Evolutionary conservation across 176 grass and related monocot species (phyloP).

Genomic region (Avena atlantica): DNA sequence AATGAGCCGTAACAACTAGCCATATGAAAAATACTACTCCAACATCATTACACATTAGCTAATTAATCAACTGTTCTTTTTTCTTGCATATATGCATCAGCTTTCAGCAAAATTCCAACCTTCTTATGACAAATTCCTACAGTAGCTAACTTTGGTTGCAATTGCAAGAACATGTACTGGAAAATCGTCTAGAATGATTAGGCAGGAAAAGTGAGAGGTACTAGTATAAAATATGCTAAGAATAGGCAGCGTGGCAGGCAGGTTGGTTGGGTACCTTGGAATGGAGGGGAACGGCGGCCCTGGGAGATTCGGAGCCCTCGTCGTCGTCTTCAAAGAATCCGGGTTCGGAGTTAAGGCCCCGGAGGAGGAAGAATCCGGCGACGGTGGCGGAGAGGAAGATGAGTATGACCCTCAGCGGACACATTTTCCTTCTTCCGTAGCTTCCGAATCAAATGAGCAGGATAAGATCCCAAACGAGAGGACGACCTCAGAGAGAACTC

Average conservation of each 20-base stretch:
- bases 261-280: constrained; percentile 48
- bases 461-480: not conserved
- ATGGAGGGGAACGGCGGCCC: constrained; percentile 39
- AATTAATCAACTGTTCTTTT: not conserved
- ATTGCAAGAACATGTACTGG: not conserved
- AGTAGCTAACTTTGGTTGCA: not conserved
- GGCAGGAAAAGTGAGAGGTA: not conserved
- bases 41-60: not conserved
- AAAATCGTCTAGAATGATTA: not conserved
- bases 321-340: constrained; percentile 34
- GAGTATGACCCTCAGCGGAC: constrained; percentile 84
- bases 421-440: constrained; percentile 45
- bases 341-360: constrained; percentile 63
- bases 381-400: constrained; percentile 97
- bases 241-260: not conserved
- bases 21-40: not conserved
- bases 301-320: constrained; percentile 23
- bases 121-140: not conserved
- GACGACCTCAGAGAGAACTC: not conserved
- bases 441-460: not conserved
- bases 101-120: not conserved
- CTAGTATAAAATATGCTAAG: not conserved
- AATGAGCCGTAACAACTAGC: not conserved
- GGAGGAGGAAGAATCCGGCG: constrained; percentile 95
- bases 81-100: not conserved